Evolutionary conservation across 345 rosid species (phyloP), one percentile per base, ranked within the genome.

Genomic region (Arabidopsis suecica): DNA sequence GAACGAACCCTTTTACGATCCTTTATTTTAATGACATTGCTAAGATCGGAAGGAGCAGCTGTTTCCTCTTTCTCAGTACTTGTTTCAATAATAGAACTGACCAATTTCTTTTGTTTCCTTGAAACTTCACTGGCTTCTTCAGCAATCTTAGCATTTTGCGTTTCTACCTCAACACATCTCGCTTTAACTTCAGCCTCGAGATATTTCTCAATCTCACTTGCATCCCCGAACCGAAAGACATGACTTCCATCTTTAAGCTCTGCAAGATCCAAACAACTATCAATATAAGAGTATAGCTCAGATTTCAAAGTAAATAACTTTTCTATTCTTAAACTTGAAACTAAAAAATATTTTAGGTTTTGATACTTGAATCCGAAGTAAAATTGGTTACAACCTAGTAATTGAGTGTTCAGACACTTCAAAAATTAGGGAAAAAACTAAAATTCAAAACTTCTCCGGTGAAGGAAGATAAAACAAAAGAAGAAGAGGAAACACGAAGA

Each of bases 231-330:
- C 12, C 75, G 81, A 51, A 88, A 91, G 47, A 91, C 61, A 44
- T 85, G 6, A 66, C 88, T 89, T 5, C 91, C 96, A 79, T 91
- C 97, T 4, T 78, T 40, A 3, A 47, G 57, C 77, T 84, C 97
- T 91, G 55, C 74, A 73, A 73, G 33, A 68, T 71, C 34, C 68
- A 78, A 61, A 45, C 32, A 60, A 58, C 5, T 42, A 54, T 54
- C 8, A 57, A 45, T 44, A 57, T 23, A 48, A 9, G 9, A 2
- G 20, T 3, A 22, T 12, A 69, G 32, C 73, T 41, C 28, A 57
- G 13, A 48, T 18, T 16, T 57, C 4, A 40, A 60, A 36, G 14
- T 13, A 65, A 2, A 14, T 42, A 44, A 53, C 6, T 18, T 44
- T 42, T 10, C 11, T 5, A 25, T 54, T 12, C 34, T 28, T 25